Conservation (phyloP, 225 moss, liverwort and hornwort genomes). For the Polytrichum commune region DNA sequence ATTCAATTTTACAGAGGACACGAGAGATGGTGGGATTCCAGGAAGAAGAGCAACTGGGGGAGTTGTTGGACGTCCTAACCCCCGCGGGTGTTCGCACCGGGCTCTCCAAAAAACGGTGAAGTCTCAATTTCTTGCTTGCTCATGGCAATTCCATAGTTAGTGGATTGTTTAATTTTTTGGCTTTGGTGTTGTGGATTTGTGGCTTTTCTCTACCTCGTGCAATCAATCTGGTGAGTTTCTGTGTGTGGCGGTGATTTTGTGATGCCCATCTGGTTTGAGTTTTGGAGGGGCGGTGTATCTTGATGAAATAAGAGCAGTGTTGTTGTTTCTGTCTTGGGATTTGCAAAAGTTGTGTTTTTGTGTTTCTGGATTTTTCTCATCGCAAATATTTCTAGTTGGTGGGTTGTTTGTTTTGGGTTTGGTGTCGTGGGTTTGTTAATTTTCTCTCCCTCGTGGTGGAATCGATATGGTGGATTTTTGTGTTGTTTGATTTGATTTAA, state of each 20-base stretch:
- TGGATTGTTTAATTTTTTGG: background rate
- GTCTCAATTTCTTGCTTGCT: background rate
- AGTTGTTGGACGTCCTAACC: conserved; percentile 73
- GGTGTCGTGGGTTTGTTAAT: too few relatives aligned
- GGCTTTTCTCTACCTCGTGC: background rate
- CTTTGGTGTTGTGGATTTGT: background rate
- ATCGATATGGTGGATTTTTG: too few relatives aligned
- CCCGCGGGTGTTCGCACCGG: conserved; percentile 60
- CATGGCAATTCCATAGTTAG: background rate
- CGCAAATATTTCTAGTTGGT: too few relatives aligned
- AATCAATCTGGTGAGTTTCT: background rate
- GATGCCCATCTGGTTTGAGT: background rate
- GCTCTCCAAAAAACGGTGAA: conserved; percentile 54
- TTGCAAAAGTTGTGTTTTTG: background rate
- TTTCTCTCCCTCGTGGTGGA: background rate
- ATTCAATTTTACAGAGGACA: too few relatives aligned
- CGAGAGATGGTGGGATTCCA: conserved; percentile 24
- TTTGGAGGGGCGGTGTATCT: background rate
- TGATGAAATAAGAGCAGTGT: too few relatives aligned
- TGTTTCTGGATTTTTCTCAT: too few relatives aligned
- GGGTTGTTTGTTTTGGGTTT: too few relatives aligned
- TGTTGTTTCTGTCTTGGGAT: too few relatives aligned
- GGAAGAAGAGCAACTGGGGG: conserved; percentile 42
- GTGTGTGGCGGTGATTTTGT: background rate
- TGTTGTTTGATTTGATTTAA: too few relatives aligned